Evolutionary conservation across 768 basidiomycete species (phyloP), one percentile per base, ranked within the genome.

Genomic region (Sarcomyxa edulis): DNA sequence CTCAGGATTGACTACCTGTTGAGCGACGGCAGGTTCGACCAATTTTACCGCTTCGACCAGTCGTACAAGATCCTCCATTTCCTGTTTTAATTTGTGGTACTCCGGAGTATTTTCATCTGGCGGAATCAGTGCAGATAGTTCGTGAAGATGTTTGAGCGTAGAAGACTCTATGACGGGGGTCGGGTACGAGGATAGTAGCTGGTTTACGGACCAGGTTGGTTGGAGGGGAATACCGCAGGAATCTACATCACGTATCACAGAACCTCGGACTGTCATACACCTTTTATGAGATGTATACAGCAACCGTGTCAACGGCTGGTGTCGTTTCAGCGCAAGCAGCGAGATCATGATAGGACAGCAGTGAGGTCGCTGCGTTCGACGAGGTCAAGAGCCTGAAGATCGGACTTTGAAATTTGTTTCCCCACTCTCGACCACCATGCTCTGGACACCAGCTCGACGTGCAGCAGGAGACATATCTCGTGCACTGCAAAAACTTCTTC

Each of bases 41-140:
- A 84, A 56, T 56, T 76, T 84, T 37, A 90, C 87, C 3, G 88
- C 88, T 51, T 91, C 86, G 10, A 92, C 88, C 7, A 92, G 67
- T 45, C 69, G 74, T 40, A 90, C 65, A 35, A 92, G 72, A 37
- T 81, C 80, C 47, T 83, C 81, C 45, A 92, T 58, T 45, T 85
- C 78, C 28, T 48, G 44, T 43, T 76, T 81, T 29, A 84, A 60
- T 14, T 56, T 53, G 3, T 53, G 49, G 46, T 81, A 72, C 42
- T 78, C 73, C 5, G 55, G 51, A 1, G 84, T 76, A 25, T 72
- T 75, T 42, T 76, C 66, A 32, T 64, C 54, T 2, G 87, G 89
- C 2, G 85, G 77, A 19, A 71, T 53, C 30, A 92, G 69, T 23
- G 89, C 88, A 33, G 88, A 80, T 32, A 88, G 70, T 26, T 78